These are phyloP conservation scores for Fomitopsis palustris DNA, from an alignment of 1,284 basidiomycete species.

Conservation along the genomic window DNA sequence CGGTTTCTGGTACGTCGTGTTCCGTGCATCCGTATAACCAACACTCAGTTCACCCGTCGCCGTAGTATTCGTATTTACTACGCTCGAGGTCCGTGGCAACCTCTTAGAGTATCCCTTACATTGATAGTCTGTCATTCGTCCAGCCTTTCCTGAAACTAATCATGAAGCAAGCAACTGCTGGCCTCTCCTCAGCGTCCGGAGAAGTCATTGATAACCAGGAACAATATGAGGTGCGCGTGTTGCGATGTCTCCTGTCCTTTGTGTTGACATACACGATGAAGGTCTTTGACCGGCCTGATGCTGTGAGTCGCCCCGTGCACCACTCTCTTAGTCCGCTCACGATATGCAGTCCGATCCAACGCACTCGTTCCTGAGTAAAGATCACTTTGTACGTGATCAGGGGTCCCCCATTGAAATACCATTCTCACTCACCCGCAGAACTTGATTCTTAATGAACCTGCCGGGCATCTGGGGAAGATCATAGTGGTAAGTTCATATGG, in stretches of 20 bases:
- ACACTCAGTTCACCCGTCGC: neutral
- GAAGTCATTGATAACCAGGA: conserved; percentile 80
- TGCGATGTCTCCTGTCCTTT: neutral
- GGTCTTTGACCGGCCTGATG: conserved; percentile 76
- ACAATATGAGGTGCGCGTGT: conserved; percentile 59
- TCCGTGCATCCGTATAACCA: too few relatives aligned
- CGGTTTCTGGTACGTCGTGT: conserved; percentile 52
- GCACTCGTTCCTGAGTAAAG: conserved; percentile 80
- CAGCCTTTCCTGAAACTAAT: conserved; percentile 79
- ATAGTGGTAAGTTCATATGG: conserved; percentile 54
- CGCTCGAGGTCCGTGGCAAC: too few relatives aligned
- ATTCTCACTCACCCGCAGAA: conserved; percentile 37
- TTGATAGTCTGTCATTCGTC: neutral
- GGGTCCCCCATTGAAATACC: neutral
- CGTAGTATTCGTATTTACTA: conserved; percentile 77
- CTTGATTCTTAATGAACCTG: conserved; percentile 76
- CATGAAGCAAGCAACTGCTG: conserved; percentile 60
- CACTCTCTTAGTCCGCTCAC: neutral
- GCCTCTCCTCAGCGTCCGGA: conserved; percentile 58
- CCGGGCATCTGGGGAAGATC: conserved; percentile 69
- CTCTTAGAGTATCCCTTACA: neutral
- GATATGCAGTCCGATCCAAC: conserved; percentile 72
- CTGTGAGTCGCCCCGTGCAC: conserved; percentile 40
- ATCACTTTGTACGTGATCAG: conserved; percentile 61
- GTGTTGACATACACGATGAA: conserved; percentile 15